Conservation (phyloP, 2,329 filamentous ascomycete genomes). For the Sporothrix phasma region DNA sequence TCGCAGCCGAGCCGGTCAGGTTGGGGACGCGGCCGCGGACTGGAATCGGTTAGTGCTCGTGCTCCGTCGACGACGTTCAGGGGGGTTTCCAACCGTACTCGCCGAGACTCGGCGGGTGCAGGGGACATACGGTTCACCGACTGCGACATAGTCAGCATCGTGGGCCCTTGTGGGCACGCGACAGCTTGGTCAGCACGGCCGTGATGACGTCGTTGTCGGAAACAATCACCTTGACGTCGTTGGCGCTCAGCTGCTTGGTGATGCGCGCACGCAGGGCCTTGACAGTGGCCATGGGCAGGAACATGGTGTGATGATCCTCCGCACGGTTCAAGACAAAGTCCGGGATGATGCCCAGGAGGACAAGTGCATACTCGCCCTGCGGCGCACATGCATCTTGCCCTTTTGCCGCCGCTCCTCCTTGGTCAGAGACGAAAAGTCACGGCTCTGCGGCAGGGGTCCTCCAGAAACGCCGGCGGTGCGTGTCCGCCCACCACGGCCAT, state of each 20-base stretch:
- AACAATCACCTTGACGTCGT: background rate
- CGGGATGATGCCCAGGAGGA: background rate
- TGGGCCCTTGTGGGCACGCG: background rate
- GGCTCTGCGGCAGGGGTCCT: constrained; percentile 5
- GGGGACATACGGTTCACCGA: constrained; percentile 5
- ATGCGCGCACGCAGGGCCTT: background rate
- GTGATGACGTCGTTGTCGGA: constrained; percentile 11
- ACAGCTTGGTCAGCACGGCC: background rate
- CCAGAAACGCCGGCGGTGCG: background rate
- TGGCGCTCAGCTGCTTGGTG: background rate
- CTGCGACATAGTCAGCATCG: background rate
- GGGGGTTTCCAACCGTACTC: too few relatives aligned
- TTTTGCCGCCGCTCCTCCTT: background rate
- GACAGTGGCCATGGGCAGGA: constrained; percentile 2
- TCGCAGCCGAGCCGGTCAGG: background rate
- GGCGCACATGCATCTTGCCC: background rate
- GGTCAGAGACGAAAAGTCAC: background rate
- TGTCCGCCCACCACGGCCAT: background rate
- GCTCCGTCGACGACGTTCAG: too few relatives aligned
- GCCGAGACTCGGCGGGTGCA: too few relatives aligned
- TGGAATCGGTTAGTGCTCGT: too few relatives aligned
- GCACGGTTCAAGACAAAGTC: background rate
- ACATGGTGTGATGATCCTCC: background rate
- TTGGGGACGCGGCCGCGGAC: constrained; percentile 9
- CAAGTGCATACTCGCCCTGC: background rate